phyloP scores from a whole-genome alignment of 352 stramenopile genomes.

The Halophytophthora batemanensis region DNA sequence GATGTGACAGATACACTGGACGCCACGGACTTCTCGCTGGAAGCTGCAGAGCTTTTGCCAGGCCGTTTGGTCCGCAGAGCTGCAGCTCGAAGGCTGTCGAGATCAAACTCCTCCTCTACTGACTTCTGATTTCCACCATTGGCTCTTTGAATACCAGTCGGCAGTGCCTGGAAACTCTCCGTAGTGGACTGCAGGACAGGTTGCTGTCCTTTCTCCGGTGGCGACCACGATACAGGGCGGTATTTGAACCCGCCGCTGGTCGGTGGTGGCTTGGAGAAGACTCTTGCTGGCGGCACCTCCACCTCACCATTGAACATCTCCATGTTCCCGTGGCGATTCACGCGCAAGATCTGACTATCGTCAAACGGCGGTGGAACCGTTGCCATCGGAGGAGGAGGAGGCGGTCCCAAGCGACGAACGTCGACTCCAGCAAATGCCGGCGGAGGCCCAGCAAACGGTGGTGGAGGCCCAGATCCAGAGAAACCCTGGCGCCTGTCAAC shows the following conservation, averaged over 20 bases:
- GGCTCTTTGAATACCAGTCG: too few species aligned
- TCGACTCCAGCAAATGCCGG: slow-evolving; percentile 1
- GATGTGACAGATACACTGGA: not conserved
- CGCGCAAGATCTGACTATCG: slow-evolving; percentile 68
- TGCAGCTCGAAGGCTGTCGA: slow-evolving; percentile 66
- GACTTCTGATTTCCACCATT: slow-evolving; percentile 1
- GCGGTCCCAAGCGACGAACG: slow-evolving; percentile 9
- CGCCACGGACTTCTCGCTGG: not conserved
- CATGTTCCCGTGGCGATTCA: slow-evolving; percentile 62
- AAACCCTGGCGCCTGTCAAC: slow-evolving; percentile 20
- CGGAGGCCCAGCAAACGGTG: slow-evolving; percentile 9
- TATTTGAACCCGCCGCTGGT: slow-evolving; percentile 45
- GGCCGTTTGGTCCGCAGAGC: slow-evolving; percentile 54
- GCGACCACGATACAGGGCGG: slow-evolving; percentile 22
- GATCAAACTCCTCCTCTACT: slow-evolving; percentile 35
- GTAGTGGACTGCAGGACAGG: too few species aligned
- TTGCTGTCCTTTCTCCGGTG: not conserved
- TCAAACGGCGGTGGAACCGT: slow-evolving; percentile 22
- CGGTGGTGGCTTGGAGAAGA: slow-evolving; percentile 8
- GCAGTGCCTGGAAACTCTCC: too few species aligned
- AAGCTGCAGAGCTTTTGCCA: slow-evolving; percentile 6
- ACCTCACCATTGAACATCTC: slow-evolving; percentile 40
- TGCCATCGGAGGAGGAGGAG: slow-evolving; percentile 3
- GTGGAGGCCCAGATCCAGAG: slow-evolving; percentile 11
- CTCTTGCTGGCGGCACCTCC: slow-evolving; percentile 5